Evolutionary conservation across 1,139 yeast genomes (phyloP), one percentile per base, ranked within the genome.

Genomic region (Nakaseomyces bracarensis): DNA sequence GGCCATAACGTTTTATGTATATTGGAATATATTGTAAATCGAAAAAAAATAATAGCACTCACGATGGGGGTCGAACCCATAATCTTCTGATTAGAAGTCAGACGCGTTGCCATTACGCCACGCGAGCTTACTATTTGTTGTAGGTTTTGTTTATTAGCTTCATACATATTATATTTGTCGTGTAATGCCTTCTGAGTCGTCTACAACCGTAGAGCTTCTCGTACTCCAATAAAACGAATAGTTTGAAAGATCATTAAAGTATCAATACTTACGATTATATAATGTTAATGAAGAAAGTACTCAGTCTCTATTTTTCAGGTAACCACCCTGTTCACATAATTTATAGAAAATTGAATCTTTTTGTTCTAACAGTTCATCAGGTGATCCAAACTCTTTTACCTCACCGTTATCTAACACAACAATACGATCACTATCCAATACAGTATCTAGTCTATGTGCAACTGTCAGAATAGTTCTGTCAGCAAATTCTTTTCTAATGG

Each of bases 381-480:
- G 91, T 1, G 77, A 56, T 46, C 79, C 95, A 61, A 78, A 83
- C 60, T 84, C 94, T 28, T 69, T 71, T 8, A 83, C 72, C 46
- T 68, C 66, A 6, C 95, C 95, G 26, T 69, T 66, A 38, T 82
- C 89, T 46, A 85, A 66, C 2, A 82, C 82, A 36, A 82, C 64
- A 38, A 85, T 81, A 44, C 72, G 71, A 53, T 85, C 95, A 54
- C 82, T 78, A 52, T 82, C 91, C 71, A 83, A 67, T 39, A 85
- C 84, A 0, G 95, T 85, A 51, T 85, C 86, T 43, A 85, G 69
- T 45, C 95, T 70, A 54, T 84, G 95, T 0, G 95, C 95, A 52
- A 84, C 82, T 0, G 93, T 82, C 39, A 84, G 63, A 45, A 83
- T 82, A 0, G 94, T 83, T 54, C 80, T 72, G 48, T 78, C 71